Evolutionary conservation across 192 early-diverging fungal species (phyloP), one percentile per base, ranked within the genome.

Genomic region (Coemansia sp.): DNA sequence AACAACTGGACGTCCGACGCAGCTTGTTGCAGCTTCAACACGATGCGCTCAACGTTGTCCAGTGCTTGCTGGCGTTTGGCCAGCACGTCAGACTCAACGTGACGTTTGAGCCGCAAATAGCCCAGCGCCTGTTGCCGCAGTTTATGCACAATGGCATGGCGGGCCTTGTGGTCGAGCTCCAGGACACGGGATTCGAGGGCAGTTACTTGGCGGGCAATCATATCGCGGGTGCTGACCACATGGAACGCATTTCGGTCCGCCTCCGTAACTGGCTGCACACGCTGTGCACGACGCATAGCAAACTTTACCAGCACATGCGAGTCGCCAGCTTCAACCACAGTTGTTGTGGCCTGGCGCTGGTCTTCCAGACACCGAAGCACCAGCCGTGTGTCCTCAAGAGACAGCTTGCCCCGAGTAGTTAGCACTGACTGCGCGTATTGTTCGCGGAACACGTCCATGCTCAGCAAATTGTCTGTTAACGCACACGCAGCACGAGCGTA

Each of bases 1-100:
- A 79, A 37, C 1, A 73, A 45, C 62, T 79, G 76, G 17, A 73
- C 50, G 35, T 79, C 76, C 12, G 76, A 73, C 10, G 61, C 49
- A 1, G 70, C 54, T 60, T 79, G 76, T 60, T 79, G 63, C 27
- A 79, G 59, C 54, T 69, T 66, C 24, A 68, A 19, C 14, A 60
- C 48, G 7, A 79, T 57, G 14, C 54, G 66, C 21, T 72, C 66
- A 9, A 79, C 47, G 19, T 45, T 62, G 12, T 73, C 57, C 19
- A 72, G 41, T 1, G 76, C 66, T 17, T 25, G 59, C 5, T 70
- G 19, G 2, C 70, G 76, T 23, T 66, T 62, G 0, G 64, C 15
- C 60, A 79, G 27, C 1, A 73, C 50, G 45, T 50, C 57, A 2
- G 45, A 8, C 41, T 69, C 70, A 12, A 79, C 65, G 21, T 69